Percentiles rank a stretch among this genome's conserved stretches.
phyloP scores from a whole-genome alignment of 257 asterid genomes.

The Nicotiana attenuata region DNA sequence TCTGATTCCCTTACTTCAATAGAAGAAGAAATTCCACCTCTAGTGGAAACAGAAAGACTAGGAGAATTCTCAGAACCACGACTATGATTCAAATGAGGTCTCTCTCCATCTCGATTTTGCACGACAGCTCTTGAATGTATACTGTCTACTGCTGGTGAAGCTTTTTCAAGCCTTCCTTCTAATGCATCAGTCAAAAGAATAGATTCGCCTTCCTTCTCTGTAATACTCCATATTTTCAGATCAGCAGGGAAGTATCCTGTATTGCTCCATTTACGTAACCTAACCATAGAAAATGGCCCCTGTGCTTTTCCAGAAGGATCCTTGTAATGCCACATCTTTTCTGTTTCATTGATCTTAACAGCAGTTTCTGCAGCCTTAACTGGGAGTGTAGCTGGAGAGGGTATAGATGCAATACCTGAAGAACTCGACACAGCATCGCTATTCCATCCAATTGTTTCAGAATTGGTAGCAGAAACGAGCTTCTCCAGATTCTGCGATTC shows the following conservation, averaged over 20 bases:
- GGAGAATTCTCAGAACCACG: constrained; percentile 20
- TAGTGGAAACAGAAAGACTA: constrained; percentile 5
- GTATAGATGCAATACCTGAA: constrained; percentile 33
- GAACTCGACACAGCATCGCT: constrained; percentile 29
- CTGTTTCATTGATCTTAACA: constrained; percentile 68
- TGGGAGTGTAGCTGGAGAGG: constrained; percentile 36
- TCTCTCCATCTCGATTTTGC: constrained; percentile 23
- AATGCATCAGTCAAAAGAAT: constrained; percentile 65
- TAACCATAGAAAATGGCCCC: constrained; percentile 93
- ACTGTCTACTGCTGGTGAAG: constrained; percentile 30
- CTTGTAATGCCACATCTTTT: constrained; percentile 81
- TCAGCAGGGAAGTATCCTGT: constrained; percentile 85
- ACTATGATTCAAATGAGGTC: constrained; percentile 8
- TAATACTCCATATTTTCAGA: constrained; percentile 67
- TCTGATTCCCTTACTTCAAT: constrained; percentile 20
- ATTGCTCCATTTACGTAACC: constrained; percentile 88
- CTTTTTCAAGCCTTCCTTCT: constrained; percentile 65
- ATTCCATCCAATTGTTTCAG: constrained; percentile 40
- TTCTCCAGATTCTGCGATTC: constrained; percentile 38
- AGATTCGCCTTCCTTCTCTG: constrained; percentile 51
- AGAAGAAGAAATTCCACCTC: constrained; percentile 15
- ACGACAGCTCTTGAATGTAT: constrained; percentile 18
- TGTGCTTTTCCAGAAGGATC: constrained; percentile 97
- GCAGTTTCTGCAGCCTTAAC: constrained; percentile 35
- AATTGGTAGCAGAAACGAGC: constrained; percentile 26